Conservation (phyloP, 495 filamentous ascomycete genomes). For the Aspergillus sclerotioniger region DNA sequence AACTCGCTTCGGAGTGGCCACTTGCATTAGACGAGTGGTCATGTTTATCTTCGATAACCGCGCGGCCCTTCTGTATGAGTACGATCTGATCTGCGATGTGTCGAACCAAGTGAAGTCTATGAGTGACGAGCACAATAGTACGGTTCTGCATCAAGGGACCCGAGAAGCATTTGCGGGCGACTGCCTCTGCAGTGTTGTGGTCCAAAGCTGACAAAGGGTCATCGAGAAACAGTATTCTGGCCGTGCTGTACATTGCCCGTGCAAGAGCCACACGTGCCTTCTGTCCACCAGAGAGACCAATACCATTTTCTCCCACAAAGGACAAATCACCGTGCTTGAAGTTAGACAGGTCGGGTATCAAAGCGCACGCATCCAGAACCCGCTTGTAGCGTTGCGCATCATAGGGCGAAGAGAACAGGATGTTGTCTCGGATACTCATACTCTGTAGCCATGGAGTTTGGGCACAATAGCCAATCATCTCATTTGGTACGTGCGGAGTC, state of each 20-base stretch:
- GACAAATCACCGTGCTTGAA: slow-evolving; percentile 67
- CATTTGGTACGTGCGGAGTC: slow-evolving; percentile 55
- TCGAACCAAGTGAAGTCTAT: slow-evolving; percentile 68
- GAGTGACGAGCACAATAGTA: slow-evolving; percentile 71
- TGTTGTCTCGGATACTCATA: slow-evolving; percentile 86
- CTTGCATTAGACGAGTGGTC: slow-evolving; percentile 16
- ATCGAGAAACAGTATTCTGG: slow-evolving; percentile 64
- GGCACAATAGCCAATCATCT: slow-evolving; percentile 76
- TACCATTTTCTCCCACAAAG: slow-evolving; percentile 67
- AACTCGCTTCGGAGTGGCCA: slow-evolving; percentile 16
- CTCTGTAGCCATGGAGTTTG: slow-evolving; percentile 90
- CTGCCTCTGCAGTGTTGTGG: slow-evolving; percentile 72
- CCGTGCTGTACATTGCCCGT: slow-evolving; percentile 66
- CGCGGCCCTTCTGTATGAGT: slow-evolving; percentile 58
- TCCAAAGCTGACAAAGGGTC: slow-evolving; percentile 68
- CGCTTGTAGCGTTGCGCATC: slow-evolving; percentile 60
- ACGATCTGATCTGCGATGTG: slow-evolving; percentile 66
- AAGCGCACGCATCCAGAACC: slow-evolving; percentile 61
- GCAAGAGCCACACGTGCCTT: slow-evolving; percentile 67
- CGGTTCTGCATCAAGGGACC: slow-evolving; percentile 62
- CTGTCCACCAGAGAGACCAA: slow-evolving; percentile 70
- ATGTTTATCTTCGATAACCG: slow-evolving; percentile 44
- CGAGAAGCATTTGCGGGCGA: slow-evolving; percentile 65
- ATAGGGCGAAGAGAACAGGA: slow-evolving; percentile 71
- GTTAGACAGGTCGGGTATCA: slow-evolving; percentile 60